These are phyloP conservation scores for Senna siamea DNA, from an alignment of 306 rosid species.

Conservation along the genomic window DNA sequence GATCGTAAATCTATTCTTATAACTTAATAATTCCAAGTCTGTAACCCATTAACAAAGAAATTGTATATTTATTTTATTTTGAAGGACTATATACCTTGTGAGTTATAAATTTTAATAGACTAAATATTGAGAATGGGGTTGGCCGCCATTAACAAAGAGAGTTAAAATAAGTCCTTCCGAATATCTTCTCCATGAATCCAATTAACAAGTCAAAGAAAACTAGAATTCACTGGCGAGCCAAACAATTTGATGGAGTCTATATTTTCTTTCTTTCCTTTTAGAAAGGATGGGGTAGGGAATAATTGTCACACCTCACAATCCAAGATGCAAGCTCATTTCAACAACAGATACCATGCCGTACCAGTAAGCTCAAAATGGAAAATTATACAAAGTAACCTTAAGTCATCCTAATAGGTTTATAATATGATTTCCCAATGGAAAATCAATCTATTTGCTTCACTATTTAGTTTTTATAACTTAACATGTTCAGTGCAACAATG, in stretches of 20 bases:
- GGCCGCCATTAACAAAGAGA: too few species aligned
- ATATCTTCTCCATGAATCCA: neutral
- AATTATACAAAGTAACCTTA: neutral
- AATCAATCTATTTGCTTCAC: conserved; percentile 1
- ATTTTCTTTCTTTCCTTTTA: neutral
- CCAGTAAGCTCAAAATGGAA: neutral
- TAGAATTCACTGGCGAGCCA: neutral
- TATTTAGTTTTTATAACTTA: neutral
- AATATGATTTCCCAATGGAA: neutral
- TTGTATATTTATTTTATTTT: too few species aligned
- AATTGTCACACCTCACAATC: neutral
- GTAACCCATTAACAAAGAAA: too few species aligned
- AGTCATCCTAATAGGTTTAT: neutral
- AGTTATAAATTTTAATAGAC: too few species aligned
- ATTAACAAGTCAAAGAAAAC: neutral
- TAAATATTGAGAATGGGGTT: too few species aligned
- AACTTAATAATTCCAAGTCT: too few species aligned
- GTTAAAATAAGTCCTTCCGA: too few species aligned
- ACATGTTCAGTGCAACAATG: conserved; percentile 26
- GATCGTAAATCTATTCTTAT: too few species aligned
- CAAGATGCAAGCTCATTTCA: neutral
- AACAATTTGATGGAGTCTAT: too few species aligned
- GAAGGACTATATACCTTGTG: too few species aligned
- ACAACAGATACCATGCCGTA: conserved; percentile 8
- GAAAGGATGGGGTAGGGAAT: neutral